Conservation (phyloP, 2,329 filamentous ascomycete genomes). For the Fusarium agapanthi region DNA sequence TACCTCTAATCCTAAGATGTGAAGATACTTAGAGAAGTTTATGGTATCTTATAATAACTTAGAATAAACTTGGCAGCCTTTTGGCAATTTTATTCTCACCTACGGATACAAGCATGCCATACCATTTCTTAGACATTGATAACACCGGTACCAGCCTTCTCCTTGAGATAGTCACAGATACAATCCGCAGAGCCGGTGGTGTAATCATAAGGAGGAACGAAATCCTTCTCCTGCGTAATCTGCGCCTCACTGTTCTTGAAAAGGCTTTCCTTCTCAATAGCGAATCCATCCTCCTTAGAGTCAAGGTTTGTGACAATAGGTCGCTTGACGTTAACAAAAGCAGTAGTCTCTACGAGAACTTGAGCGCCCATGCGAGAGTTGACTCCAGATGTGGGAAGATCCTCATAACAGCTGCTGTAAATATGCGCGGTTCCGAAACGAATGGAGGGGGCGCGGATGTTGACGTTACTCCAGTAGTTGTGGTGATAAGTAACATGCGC, state of each 20-base stretch:
- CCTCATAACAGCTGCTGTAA: slow-evolving; percentile 61
- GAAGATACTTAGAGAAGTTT: not conserved
- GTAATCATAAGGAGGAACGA: slow-evolving; percentile 49
- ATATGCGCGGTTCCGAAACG: slow-evolving; percentile 69
- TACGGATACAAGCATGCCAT: fast-evolving
- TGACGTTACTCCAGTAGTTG: slow-evolving; percentile 65
- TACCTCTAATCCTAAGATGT: not conserved
- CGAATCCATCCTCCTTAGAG: slow-evolving; percentile 55
- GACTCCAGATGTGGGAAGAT: slow-evolving; percentile 57
- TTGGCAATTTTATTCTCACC: fast-evolving
- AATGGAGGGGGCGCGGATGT: slow-evolving; percentile 57
- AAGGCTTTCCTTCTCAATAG: slow-evolving; percentile 55
- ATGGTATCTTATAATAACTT: not conserved
- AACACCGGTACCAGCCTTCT: slow-evolving; percentile 37
- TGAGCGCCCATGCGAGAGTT: slow-evolving; percentile 63
- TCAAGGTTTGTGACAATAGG: slow-evolving; percentile 54
- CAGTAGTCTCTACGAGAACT: slow-evolving; percentile 61
- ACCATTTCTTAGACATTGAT: not conserved
- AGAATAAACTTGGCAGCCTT: fast-evolving
- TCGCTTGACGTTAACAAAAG: slow-evolving; percentile 55
- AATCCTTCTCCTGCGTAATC: slow-evolving; percentile 47
- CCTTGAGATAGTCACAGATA: slow-evolving; percentile 38
- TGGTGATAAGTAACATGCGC: slow-evolving; percentile 65
- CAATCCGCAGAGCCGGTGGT: slow-evolving; percentile 35
- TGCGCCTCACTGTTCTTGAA: slow-evolving; percentile 49